These are phyloP conservation scores for Alectoria sarmentosa DNA, from an alignment of 495 filamentous ascomycete genomes.

Conservation along the genomic window DNA sequence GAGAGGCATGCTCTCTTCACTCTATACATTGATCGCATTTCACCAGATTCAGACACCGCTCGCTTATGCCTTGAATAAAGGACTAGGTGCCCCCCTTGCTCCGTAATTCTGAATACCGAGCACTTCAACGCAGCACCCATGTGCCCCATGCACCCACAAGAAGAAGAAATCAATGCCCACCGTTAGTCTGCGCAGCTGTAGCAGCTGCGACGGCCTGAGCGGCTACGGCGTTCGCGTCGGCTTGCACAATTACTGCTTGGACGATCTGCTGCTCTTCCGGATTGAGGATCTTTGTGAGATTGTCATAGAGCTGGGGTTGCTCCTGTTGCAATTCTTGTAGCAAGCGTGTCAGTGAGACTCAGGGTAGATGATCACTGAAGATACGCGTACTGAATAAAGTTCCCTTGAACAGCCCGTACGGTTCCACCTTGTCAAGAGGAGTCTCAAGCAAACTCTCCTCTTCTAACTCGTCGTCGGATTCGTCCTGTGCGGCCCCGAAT, in stretches of 20 bases:
- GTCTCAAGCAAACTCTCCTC: slow-evolving; percentile 90
- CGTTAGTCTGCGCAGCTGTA: slow-evolving; percentile 24
- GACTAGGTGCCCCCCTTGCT: background rate
- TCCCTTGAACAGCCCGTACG: slow-evolving; percentile 78
- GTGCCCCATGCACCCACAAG: background rate
- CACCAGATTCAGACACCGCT: background rate
- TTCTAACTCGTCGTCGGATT: slow-evolving; percentile 85
- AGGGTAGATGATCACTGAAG: slow-evolving; percentile 5
- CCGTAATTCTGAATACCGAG: background rate
- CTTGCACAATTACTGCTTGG: slow-evolving; percentile 71
- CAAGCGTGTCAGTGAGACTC: background rate
- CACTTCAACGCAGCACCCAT: background rate
- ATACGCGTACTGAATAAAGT: slow-evolving; percentile 70
- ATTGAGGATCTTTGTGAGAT: slow-evolving; percentile 67
- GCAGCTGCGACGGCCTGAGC: slow-evolving; percentile 22
- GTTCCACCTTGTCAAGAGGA: slow-evolving; percentile 88
- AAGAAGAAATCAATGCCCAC: slow-evolving; percentile 9
- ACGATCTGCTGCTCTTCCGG: slow-evolving; percentile 77
- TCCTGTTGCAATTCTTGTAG: slow-evolving; percentile 75
- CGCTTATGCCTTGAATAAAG: slow-evolving; percentile 2
- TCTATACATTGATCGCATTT: background rate
- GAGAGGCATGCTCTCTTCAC: background rate
- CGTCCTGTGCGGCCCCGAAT: slow-evolving; percentile 61
- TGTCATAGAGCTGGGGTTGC: slow-evolving; percentile 82
- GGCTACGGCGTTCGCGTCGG: slow-evolving; percentile 51